Evolutionary conservation across 805 yeast genomes (phyloP).

Genomic region (Candida cerambycidarum): DNA sequence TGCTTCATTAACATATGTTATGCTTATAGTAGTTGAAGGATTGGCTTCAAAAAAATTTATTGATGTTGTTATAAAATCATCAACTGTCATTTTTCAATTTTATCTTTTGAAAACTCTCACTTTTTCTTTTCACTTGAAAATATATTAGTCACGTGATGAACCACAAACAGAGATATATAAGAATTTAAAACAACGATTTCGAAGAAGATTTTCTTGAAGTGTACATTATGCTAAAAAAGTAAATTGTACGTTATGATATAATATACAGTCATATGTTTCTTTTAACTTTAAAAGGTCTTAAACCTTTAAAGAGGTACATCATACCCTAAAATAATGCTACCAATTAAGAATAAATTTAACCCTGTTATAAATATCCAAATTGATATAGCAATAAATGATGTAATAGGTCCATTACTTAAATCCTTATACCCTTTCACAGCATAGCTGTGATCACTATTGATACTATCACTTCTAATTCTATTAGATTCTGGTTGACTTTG

Average conservation of each 20-base stretch:
- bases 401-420: conserved; percentile 64
- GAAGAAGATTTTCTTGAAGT: neutral
- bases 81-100: conserved; percentile 8
- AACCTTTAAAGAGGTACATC: conserved; percentile 26
- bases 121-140: neutral
- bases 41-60: conserved; percentile 34
- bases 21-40: conserved; percentile 37
- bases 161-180: neutral
- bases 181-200: neutral
- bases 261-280: neutral
- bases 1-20: conserved; percentile 34
- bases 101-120: too few relatives aligned
- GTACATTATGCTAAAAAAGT: neutral
- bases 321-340: conserved; percentile 27
- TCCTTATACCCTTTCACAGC: conserved; percentile 47
- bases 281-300: neutral
- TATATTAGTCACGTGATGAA: conserved; percentile 1
- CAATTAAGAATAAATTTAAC: conserved; percentile 69
- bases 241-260: neutral
- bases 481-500: conserved; percentile 15
- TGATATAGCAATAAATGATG: conserved; percentile 53
- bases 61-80: conserved; percentile 13
- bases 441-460: conserved; percentile 15
- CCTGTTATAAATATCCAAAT: conserved; percentile 73
- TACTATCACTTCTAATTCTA: conserved; percentile 12